Percentiles rank a stretch among this genome's conserved stretches.
phyloP scores from a whole-genome alignment of 2,329 filamentous ascomycete species.

The Alternaria arborescens region DNA sequence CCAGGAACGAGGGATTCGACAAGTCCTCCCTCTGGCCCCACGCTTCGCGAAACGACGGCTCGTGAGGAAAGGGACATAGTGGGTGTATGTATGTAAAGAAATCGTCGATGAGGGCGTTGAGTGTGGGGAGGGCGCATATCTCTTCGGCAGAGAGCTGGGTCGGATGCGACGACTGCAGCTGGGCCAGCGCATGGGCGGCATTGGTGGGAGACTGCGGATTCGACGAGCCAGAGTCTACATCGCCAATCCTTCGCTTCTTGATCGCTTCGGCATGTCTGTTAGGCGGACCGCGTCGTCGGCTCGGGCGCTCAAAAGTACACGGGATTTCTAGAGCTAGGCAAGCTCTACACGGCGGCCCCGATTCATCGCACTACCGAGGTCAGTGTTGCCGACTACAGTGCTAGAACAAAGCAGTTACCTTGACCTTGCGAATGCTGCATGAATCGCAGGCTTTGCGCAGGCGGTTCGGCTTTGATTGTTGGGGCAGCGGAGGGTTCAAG shows the following conservation, averaged over 20 bases:
- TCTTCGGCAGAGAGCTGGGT: constrained; percentile 67
- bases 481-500: constrained; percentile 27
- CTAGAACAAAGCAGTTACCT: constrained; percentile 26
- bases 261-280: constrained; percentile 73
- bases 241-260: constrained; percentile 66
- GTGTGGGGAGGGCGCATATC: constrained; percentile 73
- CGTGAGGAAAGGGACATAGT: constrained; percentile 78
- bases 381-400: constrained; percentile 6
- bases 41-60: constrained; percentile 76
- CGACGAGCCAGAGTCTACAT: constrained; percentile 52
- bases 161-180: constrained; percentile 57
- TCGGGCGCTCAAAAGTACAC: constrained; percentile 72
- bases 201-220: constrained; percentile 62
- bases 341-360: constrained; percentile 71
- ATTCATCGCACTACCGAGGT: constrained; percentile 66
- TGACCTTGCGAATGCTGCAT: constrained; percentile 55
- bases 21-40: constrained; percentile 73
- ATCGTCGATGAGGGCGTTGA: constrained; percentile 77
- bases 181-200: constrained; percentile 62
- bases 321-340: constrained; percentile 72
- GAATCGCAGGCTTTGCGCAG: constrained; percentile 54
- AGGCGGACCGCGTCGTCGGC: constrained; percentile 69
- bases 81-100: constrained; percentile 86
- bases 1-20: constrained; percentile 71
- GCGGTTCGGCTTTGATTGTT: constrained; percentile 47